A percentile compares a stretch with the other conserved stretches of the same genome.
These are phyloP conservation scores for Retiboletus fuscus DNA, from an alignment of 1,284 basidiomycete genomes.

Conservation along the genomic window DNA sequence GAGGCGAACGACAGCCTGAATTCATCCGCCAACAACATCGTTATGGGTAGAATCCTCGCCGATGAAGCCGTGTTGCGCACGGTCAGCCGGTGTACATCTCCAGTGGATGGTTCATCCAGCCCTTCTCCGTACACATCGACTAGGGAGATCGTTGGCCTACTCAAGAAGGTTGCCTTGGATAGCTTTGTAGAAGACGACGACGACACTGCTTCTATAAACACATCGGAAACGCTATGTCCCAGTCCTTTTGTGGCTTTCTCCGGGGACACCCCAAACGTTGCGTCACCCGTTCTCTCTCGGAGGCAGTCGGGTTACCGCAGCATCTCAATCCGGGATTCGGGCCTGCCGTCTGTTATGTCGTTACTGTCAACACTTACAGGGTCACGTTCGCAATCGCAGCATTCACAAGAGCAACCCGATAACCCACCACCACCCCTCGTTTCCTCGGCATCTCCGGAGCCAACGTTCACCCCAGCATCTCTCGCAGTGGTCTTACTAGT, in stretches of 20 bases:
- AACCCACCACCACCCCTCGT: constrained; percentile 46
- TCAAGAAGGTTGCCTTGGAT: constrained; percentile 55
- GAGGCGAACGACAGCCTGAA: constrained; percentile 50
- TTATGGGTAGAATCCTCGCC: constrained; percentile 71
- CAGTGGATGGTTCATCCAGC: constrained; percentile 40
- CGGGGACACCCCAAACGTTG: constrained; percentile 50
- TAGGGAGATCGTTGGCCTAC: constrained; percentile 52
- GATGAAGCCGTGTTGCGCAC: constrained; percentile 68
- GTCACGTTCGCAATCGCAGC: constrained; percentile 68
- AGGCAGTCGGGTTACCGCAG: constrained; percentile 64
- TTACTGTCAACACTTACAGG: constrained; percentile 70
- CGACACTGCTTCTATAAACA: constrained; percentile 54
- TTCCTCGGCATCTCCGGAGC: constrained; percentile 43
- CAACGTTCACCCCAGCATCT: constrained; percentile 58
- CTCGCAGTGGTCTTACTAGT: constrained; percentile 74
- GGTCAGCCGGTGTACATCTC: constrained; percentile 51
- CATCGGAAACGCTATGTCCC: constrained; percentile 53
- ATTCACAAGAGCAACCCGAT: constrained; percentile 49
- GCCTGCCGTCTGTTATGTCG: constrained; percentile 71
- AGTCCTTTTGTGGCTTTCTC: constrained; percentile 47
- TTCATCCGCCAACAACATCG: constrained; percentile 57
- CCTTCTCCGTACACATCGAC: constrained; percentile 43
- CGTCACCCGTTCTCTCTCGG: constrained; percentile 66
- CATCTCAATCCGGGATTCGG: constrained; percentile 50
- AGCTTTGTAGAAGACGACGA: constrained; percentile 54